These are phyloP conservation scores for Sporothrix dimorphospora DNA, from an alignment of 2,329 filamentous ascomycete genomes.

Conservation along the genomic window DNA sequence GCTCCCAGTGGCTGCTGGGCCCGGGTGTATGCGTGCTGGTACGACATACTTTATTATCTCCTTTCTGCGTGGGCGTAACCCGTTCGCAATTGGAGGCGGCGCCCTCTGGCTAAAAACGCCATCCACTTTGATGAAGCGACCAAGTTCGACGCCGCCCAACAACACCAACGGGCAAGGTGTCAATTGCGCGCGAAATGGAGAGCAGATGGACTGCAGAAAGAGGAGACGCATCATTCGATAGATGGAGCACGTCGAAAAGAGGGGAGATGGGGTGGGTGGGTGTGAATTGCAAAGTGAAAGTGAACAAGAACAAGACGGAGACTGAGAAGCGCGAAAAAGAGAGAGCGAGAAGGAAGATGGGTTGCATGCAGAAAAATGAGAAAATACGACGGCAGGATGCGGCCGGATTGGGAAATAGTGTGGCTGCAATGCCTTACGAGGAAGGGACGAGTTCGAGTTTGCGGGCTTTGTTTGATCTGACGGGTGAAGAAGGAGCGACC, in stretches of 20 bases:
- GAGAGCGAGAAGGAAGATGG: not conserved
- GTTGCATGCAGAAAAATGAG: constrained; percentile 19
- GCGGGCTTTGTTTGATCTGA: not conserved
- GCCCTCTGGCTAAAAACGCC: constrained; percentile 16
- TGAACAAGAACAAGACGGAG: not conserved
- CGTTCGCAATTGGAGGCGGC: not conserved
- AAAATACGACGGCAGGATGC: constrained; percentile 17
- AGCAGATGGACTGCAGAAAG: not conserved
- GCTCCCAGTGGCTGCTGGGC: not conserved
- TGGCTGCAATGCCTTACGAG: constrained; percentile 19
- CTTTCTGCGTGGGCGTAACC: not conserved
- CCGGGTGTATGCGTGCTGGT: constrained; percentile 5
- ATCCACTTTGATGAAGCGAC: not conserved
- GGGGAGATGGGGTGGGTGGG: not conserved
- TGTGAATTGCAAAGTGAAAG: not conserved
- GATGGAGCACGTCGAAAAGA: not conserved
- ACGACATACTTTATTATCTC: not conserved
- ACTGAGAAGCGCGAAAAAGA: not conserved
- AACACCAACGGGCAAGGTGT: not conserved
- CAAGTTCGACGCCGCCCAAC: not conserved
- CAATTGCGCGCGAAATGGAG: not conserved
- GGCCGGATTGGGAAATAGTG: constrained; percentile 12
- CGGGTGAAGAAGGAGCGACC: constrained; percentile 13
- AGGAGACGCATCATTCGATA: not conserved
- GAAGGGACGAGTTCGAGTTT: constrained; percentile 1